Evolutionary conservation across 768 basidiomycete species (phyloP), one percentile per base, ranked within the genome.

Genomic region (Mrakia blollopis): DNA sequence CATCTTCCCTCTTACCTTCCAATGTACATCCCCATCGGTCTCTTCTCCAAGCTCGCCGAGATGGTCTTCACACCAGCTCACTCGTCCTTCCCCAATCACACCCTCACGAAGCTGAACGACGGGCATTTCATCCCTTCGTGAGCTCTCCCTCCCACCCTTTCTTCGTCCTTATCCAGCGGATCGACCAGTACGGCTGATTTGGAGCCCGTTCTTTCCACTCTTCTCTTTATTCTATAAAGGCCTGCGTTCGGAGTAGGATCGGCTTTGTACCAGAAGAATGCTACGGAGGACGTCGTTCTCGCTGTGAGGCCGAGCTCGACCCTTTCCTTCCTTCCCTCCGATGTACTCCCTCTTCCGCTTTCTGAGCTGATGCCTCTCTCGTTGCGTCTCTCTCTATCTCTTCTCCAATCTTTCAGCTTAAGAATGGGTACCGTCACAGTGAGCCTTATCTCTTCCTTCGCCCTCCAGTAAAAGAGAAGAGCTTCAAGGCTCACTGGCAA

Each of bases 231-330:
- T 18, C 16, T 14, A 32, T 32, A 28, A 25, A 63, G 62, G 21
- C 76, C 76, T 62, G 37, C 50, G 21, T 77, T 77, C 35, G 76
- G 76, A 14, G 76, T 77, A 5, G 76, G 76, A 14, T 62, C 60
- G 2, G 76, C 70, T 3, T 16, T 63, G 5, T 63, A 63, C 30
- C 30, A 37, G 30, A 63, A 63, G 62, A 63, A 63, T 25, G 62
- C 62, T 3, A 63, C 62, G 32, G 62, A 32, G 62, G 62, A 63
- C 30, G 62, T 63, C n/a, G 30, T 63, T n/a, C 14, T 63, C 25
- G 62, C 62, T 10, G 62, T 63, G 16, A 63, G 62, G 16, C 18
- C 30, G 35, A 28, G 60, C n/a, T 32, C 60, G 21, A 63, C 32
- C 9, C 3, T 6, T 32, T 37, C 32, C n/a, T 11, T 44, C 7